Conservation (phyloP, 441 rosid species). For the Erodium texanum region DNA sequence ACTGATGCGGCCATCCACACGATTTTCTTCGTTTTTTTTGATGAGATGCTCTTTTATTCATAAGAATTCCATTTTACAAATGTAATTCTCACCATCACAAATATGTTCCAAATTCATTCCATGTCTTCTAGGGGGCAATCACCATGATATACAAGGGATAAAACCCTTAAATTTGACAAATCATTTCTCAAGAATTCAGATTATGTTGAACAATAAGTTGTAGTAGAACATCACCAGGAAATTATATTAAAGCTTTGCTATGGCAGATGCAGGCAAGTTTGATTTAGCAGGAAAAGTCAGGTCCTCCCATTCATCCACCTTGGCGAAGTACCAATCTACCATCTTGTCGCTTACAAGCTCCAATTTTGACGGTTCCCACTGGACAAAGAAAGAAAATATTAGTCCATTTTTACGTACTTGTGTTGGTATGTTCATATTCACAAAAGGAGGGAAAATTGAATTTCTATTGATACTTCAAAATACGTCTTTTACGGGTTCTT, state of each 20-base stretch:
- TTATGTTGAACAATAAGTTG: neutral
- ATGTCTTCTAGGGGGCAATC: too few species aligned
- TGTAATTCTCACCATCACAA: neutral
- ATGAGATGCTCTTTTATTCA: neutral
- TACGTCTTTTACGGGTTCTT: too few species aligned
- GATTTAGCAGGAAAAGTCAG: conserved; percentile 49
- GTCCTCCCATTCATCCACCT: conserved; percentile 64
- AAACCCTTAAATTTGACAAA: neutral
- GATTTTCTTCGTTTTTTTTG: too few species aligned
- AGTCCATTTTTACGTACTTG: neutral
- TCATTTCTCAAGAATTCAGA: neutral
- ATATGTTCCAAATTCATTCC: too few species aligned
- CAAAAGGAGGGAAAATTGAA: neutral
- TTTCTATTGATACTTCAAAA: too few species aligned
- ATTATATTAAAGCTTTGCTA: conserved; percentile 49
- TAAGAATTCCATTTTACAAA: neutral
- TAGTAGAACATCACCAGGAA: neutral
- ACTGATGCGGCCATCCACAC: too few species aligned
- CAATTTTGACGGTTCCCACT: conserved; percentile 85
- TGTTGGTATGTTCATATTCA: neutral
- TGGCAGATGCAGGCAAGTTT: conserved; percentile 41
- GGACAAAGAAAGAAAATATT: neutral
- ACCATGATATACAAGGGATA: neutral
- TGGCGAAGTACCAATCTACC: conserved; percentile 58
- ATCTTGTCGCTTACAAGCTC: conserved; percentile 43